Base-by-base conservation (phyloP, 2,329 filamentous ascomycete species). In the Botrytis fabae region DNA sequence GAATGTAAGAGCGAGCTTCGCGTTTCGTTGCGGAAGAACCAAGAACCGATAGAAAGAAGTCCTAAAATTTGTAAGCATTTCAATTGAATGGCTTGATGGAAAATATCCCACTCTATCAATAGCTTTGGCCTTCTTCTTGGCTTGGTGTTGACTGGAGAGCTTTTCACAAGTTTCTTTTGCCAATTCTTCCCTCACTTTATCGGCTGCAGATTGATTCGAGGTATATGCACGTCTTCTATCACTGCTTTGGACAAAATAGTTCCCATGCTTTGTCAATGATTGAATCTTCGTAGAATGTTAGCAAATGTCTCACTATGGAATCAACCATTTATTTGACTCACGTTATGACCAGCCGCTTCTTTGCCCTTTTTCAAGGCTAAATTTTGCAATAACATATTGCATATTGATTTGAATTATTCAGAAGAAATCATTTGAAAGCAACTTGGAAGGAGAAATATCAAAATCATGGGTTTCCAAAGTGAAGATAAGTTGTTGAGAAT, bases 21-120 rank as follows among this genome's bases (percentile, higher is more conserved):
- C 96, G 90, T 82, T 95, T 97, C 0, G 95, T 98, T 9, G 95
- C 93, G 18, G 94, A 94, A 28, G 95, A 94, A 79, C 93, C 93
- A 46, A 99, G 86, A 5, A 98, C 89, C 25, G 94, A 95, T 46
- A 97, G 87, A 78, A 97, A 91, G 79, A 97, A 92, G 80, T 97
- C 93, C 91, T 94, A 48, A 32, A n/a, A 46, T 65, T n/a, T 59
- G 40, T 76, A 40, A 78, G 73, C 42, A 54, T 57, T 10, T n/a
- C 62, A 63, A 10, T 28, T 48, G 63, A 69, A 51, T 59, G 5
- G 28, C 10, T 18, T n/a, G 51, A n/a, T 51, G 48, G n/a, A 28
- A 38, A n/a, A 22, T 57, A 35, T 28, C 78, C 73, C 82, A 87
- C 86, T 78, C 86, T 83, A 74, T 88, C 85, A 71, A 84, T 81